Evolutionary conservation across 2,329 filamentous ascomycete species (phyloP).

Genomic region (Domatiomyces catenatus): DNA sequence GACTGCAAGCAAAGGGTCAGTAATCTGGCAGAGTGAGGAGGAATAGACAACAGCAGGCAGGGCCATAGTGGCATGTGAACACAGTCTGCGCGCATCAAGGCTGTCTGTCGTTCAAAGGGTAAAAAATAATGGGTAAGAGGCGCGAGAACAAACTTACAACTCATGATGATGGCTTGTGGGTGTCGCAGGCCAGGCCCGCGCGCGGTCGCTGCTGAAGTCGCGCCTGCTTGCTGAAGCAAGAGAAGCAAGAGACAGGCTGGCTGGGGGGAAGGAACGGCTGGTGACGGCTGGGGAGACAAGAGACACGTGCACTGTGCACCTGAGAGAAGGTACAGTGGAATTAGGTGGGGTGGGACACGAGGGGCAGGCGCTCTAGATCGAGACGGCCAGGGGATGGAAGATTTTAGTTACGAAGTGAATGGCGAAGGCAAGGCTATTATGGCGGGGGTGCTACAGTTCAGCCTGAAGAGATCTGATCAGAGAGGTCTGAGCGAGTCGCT

Average conservation of each 20-base stretch:
- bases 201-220: not conserved
- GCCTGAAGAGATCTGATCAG: no score
- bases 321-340: no score
- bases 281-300: not conserved
- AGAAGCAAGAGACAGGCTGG: not conserved
- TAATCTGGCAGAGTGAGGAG: not conserved
- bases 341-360: no score
- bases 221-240: not conserved
- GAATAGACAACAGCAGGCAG: not conserved
- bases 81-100: not conserved
- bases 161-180: constrained; percentile 8
- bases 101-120: not conserved
- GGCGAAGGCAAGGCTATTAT: no score
- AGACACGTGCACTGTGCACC: not conserved
- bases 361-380: no score
- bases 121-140: not conserved
- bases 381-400: no score
- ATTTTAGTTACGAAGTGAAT: no score
- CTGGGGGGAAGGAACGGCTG: not conserved
- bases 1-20: constrained; percentile 38
- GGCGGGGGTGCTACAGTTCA: no score
- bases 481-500: no score
- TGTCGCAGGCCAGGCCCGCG: not conserved
- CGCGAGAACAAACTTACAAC: constrained; percentile 8
- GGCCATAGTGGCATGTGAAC: not conserved